These are phyloP conservation scores for Madurella mycetomatis DNA, from an alignment of 2,329 filamentous ascomycete species.

Conservation along the genomic window DNA sequence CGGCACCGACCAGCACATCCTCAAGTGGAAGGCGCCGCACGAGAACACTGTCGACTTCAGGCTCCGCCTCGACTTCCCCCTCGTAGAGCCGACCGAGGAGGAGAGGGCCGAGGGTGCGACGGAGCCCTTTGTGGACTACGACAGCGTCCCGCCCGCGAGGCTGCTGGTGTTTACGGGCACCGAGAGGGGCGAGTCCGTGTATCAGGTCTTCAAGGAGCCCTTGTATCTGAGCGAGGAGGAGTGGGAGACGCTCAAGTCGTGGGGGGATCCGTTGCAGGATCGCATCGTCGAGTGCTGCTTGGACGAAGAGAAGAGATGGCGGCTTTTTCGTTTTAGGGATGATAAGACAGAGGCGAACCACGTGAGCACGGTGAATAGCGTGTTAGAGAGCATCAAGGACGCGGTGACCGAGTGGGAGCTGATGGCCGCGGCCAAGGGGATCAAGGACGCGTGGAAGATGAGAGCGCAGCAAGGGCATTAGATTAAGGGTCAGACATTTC, in stretches of 20 bases:
- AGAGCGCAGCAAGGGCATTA: slow-evolving; percentile 38
- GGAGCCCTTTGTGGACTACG: slow-evolving; percentile 69
- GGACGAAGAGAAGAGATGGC: slow-evolving; percentile 72
- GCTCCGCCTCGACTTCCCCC: slow-evolving; percentile 70
- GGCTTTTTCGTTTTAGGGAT: slow-evolving; percentile 83
- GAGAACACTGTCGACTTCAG: slow-evolving; percentile 96
- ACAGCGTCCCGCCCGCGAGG: slow-evolving; percentile 68
- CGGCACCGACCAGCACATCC: slow-evolving; percentile 86
- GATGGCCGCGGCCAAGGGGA: slow-evolving; percentile 61
- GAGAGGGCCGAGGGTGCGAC: slow-evolving; percentile 64
- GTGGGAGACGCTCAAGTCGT: slow-evolving; percentile 75
- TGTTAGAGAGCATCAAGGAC: slow-evolving; percentile 85
- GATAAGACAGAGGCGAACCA: slow-evolving; percentile 93
- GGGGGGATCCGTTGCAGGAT: slow-evolving; percentile 74
- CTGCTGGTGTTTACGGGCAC: slow-evolving; percentile 67
- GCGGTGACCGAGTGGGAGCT: slow-evolving; percentile 80
- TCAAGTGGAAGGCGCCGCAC: slow-evolving; percentile 95
- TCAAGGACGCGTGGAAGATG: slow-evolving; percentile 77
- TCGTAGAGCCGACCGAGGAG: slow-evolving; percentile 60
- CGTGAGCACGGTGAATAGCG: slow-evolving; percentile 74
- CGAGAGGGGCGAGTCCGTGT: slow-evolving; percentile 44
- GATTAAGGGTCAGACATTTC: not conserved
- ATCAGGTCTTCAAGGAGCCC: slow-evolving; percentile 58
- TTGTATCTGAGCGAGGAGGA: slow-evolving; percentile 70
- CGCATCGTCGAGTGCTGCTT: slow-evolving; percentile 87